Percentiles rank a stretch among this genome's conserved stretches.
Conservation (phyloP, 1,139 yeast species). For the Zygosaccharomyces sapae region DNA sequence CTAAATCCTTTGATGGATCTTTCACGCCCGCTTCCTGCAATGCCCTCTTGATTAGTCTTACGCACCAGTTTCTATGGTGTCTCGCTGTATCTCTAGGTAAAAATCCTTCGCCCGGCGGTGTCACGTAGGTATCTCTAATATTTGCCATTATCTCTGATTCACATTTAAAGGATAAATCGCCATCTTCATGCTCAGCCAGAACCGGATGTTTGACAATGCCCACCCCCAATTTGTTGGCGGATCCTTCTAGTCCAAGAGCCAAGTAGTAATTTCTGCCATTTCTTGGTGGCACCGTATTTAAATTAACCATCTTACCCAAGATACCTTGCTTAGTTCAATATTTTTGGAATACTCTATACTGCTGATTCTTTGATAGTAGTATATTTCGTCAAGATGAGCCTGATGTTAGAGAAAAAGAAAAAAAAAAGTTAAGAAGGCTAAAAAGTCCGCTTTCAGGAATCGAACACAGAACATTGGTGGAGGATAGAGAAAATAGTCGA, state of each 20-base stretch:
- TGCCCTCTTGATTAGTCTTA: slow-evolving; percentile 66
- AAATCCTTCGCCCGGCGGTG: slow-evolving; percentile 98
- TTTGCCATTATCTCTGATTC: slow-evolving; percentile 72
- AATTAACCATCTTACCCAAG: slow-evolving; percentile 21
- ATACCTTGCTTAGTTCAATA: too few species aligned
- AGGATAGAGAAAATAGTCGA: too few species aligned
- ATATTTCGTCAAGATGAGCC: neutral
- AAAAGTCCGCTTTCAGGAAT: slow-evolving; percentile 14
- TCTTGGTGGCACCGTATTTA: slow-evolving; percentile 28
- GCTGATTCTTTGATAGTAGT: too few species aligned
- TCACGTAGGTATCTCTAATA: slow-evolving; percentile 86
- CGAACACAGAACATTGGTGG: slow-evolving; percentile 7
- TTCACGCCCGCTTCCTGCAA: slow-evolving; percentile 57
- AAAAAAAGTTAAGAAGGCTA: neutral
- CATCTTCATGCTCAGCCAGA: slow-evolving; percentile 40
- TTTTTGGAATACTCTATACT: too few species aligned
- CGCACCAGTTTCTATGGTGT: slow-evolving; percentile 96
- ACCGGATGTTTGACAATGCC: slow-evolving; percentile 79
- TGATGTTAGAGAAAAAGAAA: slow-evolving; percentile 1
- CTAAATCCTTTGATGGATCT: slow-evolving; percentile 51
- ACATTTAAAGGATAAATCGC: slow-evolving; percentile 38
- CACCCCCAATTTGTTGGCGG: slow-evolving; percentile 93
- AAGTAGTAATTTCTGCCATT: slow-evolving; percentile 50
- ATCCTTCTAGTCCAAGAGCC: slow-evolving; percentile 91
- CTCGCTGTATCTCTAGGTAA: slow-evolving; percentile 94